Evolutionary conservation across 2,329 filamentous ascomycete species (phyloP), one percentile per base, ranked within the genome.

Genomic region (Calonectria ilicicola): DNA sequence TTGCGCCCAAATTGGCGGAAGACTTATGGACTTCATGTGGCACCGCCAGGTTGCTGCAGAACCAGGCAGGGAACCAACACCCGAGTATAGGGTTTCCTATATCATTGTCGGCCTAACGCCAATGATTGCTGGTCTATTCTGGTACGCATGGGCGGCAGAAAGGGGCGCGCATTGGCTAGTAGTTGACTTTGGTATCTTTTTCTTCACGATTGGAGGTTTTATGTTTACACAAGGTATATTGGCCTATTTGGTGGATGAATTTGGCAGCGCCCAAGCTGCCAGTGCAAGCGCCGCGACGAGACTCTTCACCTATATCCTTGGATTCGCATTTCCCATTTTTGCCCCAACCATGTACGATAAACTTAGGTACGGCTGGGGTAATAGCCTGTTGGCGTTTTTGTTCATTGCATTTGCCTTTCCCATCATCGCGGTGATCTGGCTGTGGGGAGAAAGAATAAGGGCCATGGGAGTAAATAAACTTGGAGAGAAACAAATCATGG

Each of bases 271-370:
- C 26, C 60, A 47, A 15, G 80, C 80, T 1, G 83, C 83, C 7
- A 83, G 81, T 2, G 84, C 82, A 0, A 86, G 87, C 69, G 89
- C 89, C 0, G 89, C 89, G 0, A 88, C 87, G 7, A 89, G 88
- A 0, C 84, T 91, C 1, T 81, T 91, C 38, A 85, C 88, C 38
- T 88, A 87, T 17, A 77, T 91, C 9, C 83, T 87, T 1, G 90
- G 88, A 1, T 91, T 91, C 26, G 81, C 86, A 0, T 89, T 92
- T 63, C 90, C 90, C 0, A 84, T 92, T 0, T 91, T 90, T 14
- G 89, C 90, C 0, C 85, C 85, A 0, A 79, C 83, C 17, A 27
- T 72, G 27, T 72, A 72, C 19, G 56, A 68, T 7, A 58, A 69
- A 10, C 75, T 85, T 5, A 81, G 60, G 80, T 91, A 73, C 75